Evolutionary conservation across 208 protist genomes (phyloP).

Genomic region (Wallacemonas sp.): DNA sequence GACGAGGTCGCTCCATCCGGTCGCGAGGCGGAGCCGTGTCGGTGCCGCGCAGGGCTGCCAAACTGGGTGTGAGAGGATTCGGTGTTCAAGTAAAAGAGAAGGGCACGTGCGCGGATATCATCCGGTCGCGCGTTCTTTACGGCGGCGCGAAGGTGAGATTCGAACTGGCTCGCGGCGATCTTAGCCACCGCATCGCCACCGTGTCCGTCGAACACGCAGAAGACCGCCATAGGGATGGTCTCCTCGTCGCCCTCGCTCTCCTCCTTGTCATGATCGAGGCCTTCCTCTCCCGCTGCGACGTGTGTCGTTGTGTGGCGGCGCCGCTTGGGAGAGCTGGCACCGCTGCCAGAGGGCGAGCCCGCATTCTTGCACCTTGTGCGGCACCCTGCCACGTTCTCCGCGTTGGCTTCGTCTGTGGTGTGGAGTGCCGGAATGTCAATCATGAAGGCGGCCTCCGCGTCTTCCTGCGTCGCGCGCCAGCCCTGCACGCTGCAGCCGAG

Average conservation of each 20-base stretch:
- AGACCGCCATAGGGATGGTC: constrained; percentile 69
- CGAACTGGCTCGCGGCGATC: constrained; percentile 60
- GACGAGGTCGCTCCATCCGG: not conserved
- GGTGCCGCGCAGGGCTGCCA: not conserved
- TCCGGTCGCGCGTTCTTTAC: constrained; percentile 24
- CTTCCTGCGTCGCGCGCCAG: constrained; percentile 80
- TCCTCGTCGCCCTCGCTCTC: constrained; percentile 20
- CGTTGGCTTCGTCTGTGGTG: constrained; percentile 8
- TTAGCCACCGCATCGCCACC: constrained; percentile 79
- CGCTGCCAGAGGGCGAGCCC: too few species aligned
- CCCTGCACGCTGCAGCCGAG: constrained; percentile 72
- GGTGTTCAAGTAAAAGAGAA: constrained; percentile 53
- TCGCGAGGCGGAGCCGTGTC: not conserved
- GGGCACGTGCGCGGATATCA: constrained; percentile 41
- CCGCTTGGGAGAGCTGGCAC: too few species aligned
- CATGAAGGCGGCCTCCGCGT: constrained; percentile 70
- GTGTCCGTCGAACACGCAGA: constrained; percentile 86
- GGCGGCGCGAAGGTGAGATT: constrained; percentile 54
- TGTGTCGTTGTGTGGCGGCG: not conserved
- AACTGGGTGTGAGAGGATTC: constrained; percentile 23
- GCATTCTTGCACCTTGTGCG: too few species aligned
- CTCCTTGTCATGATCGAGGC: too few species aligned
- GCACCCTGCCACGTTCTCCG: constrained; percentile 1
- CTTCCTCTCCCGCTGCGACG: not conserved
- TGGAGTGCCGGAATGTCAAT: constrained; percentile 53